phyloP scores from a whole-genome alignment of 2,329 filamentous ascomycete genomes.

The Ascochyta fabae region DNA sequence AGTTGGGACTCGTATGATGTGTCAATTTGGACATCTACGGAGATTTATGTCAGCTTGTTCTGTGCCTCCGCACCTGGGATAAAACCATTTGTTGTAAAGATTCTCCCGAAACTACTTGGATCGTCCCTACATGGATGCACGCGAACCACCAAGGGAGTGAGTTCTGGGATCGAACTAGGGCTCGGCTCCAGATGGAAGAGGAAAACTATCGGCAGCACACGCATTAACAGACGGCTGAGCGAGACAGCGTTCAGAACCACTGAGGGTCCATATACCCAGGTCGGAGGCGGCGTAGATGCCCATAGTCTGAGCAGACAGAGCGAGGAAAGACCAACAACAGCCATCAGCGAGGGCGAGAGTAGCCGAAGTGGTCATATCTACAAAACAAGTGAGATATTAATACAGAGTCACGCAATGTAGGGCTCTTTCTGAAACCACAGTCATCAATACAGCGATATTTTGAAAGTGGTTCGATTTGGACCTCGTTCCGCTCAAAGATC shows the following conservation, averaged over 20 bases:
- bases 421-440: not conserved
- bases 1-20: conserved; percentile 34
- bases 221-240: conserved; percentile 5
- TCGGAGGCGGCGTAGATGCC: conserved; percentile 17
- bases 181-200: conserved; percentile 21
- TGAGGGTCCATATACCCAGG: conserved; percentile 19
- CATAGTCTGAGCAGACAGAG: conserved; percentile 6
- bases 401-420: conserved; percentile 1
- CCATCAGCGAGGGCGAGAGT: not conserved
- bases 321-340: not conserved
- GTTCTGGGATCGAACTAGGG: conserved; percentile 9
- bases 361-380: not conserved
- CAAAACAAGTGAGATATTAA: conserved; percentile 11
- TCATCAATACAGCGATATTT: not conserved
- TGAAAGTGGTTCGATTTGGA: not conserved
- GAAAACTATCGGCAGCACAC: conserved; percentile 15
- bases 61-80: conserved; percentile 32
- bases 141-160: conserved; percentile 1
- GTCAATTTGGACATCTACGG: conserved; percentile 31
- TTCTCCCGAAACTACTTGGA: conserved; percentile 29
- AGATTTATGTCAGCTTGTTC: conserved; percentile 30
- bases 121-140: conserved; percentile 18
- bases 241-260: conserved; percentile 12
- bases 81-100: conserved; percentile 25
- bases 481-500: too few relatives aligned